These are phyloP conservation scores for Tremella yokohamensis DNA, from an alignment of 768 basidiomycete species.

Conservation along the genomic window DNA sequence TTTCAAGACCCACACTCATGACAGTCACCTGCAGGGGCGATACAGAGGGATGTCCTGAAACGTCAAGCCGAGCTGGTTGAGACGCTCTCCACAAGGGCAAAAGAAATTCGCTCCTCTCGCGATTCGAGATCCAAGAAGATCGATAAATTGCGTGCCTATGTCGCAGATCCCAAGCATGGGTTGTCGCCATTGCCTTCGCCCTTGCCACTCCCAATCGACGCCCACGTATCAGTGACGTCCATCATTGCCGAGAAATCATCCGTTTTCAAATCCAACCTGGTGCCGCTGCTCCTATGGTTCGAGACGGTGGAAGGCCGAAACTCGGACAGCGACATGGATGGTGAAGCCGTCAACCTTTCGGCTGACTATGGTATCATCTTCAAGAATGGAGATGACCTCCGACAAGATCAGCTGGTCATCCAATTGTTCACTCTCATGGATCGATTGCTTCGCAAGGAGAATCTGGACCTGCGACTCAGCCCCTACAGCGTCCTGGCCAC, in stretches of 20 bases:
- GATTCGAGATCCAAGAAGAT: constrained; percentile 96
- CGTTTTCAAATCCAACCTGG: constrained; percentile 96
- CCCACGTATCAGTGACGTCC: constrained; percentile 75
- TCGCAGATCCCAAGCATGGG: constrained; percentile 79
- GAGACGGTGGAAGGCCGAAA: constrained; percentile 64
- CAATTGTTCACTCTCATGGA: constrained; percentile 99
- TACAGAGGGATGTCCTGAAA: constrained; percentile 81
- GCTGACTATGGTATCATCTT: constrained; percentile 88
- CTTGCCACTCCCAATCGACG: constrained; percentile 85
- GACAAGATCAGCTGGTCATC: constrained; percentile 96
- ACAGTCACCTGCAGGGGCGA: constrained; percentile 60
- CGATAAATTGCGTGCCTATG: constrained; percentile 79
- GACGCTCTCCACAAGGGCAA: constrained; percentile 76
- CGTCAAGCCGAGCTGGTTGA: constrained; percentile 87
- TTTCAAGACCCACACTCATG: background rate
- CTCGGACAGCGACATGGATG: background rate
- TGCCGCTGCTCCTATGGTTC: constrained; percentile 85
- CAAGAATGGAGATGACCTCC: constrained; percentile 98
- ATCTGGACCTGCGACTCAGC: constrained; percentile 83
- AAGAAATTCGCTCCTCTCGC: constrained; percentile 81
- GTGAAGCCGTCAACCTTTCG: constrained; percentile 13
- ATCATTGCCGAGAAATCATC: constrained; percentile 88
- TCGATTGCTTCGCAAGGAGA: constrained; percentile 84
- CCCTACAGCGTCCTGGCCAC: constrained; percentile 84
- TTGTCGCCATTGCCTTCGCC: constrained; percentile 67